Evolutionary conservation across 192 early-diverging fungal species (phyloP), one percentile per base, ranked within the genome.

Genomic region (Coemansia furcata): DNA sequence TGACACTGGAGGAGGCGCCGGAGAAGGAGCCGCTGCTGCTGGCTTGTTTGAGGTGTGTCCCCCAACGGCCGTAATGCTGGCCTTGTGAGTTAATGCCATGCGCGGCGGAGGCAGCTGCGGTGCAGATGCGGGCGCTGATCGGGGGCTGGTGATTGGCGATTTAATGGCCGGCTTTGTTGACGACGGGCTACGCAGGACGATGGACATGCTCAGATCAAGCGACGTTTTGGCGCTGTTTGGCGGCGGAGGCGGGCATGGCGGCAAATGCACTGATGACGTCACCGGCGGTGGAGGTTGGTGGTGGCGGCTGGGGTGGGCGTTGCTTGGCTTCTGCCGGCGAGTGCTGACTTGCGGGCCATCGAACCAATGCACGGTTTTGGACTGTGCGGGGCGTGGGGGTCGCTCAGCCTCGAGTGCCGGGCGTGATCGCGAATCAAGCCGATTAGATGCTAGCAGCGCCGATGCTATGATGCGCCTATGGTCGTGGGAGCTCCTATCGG

Each of bases 171-270:
- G 60, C 40, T 61, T 68, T 32, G 70, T 80, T 15, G 69, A 64
- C 1, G 72, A 74, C 35, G 78, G 78, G 58, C 78, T 81, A 47
- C 78, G 69, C 59, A 81, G 61, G 4, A 81, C 67, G 62, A 81
- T 81, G 6, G 78, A 65, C 78, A 81, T 81, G 9, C 66, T 52
- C 54, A 66, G 11, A 10, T 81, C 78, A 29, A 73, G 60, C 0
- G 71, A 78, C 29, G 71, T 57, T 47, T 73, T 78, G 26, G 71
- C 69, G 50, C 75, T 72, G 29, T 37, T 11, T 40, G 54, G 35
- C 26, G 40, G 38, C 10, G 39, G 39, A 5, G 40, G 57, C 43
- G 43, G 58, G 26, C 26, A 52, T 0, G 40, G 26, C 44, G 42
- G 57, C 15, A 38, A 19, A 2, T n/a, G 39, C 65, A 26, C 40